A percentile compares a stretch with the other conserved stretches of the same genome.
These are phyloP conservation scores for Tephrocybe sp. DNA, from an alignment of 768 basidiomycete species.

Conservation along the genomic window DNA sequence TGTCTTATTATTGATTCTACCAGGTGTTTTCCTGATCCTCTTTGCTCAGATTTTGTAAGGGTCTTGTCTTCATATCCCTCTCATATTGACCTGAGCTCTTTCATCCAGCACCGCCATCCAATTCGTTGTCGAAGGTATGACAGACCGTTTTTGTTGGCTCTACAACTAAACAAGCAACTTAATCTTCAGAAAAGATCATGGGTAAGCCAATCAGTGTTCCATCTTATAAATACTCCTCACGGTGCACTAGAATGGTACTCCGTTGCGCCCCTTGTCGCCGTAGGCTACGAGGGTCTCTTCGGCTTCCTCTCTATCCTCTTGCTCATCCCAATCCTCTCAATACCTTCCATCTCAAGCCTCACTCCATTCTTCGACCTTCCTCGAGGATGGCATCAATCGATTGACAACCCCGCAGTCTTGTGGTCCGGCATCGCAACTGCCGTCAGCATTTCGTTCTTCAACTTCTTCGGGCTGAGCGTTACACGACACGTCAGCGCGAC, in stretches of 20 bases:
- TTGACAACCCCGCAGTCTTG: slow-evolving; percentile 69
- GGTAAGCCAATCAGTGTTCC: slow-evolving; percentile 23
- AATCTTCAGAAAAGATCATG: slow-evolving; percentile 80
- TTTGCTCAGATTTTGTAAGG: slow-evolving; percentile 95
- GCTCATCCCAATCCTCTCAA: slow-evolving; percentile 76
- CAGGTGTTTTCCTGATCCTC: slow-evolving; percentile 86
- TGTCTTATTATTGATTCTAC: slow-evolving; percentile 7
- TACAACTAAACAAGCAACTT: neutral
- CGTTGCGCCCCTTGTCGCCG: slow-evolving; percentile 86
- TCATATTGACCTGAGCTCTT: neutral
- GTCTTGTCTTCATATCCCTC: slow-evolving; percentile 12
- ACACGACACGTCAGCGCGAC: slow-evolving; percentile 91
- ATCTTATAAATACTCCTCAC: neutral
- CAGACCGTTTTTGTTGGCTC: slow-evolving; percentile 16
- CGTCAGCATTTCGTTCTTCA: slow-evolving; percentile 77
- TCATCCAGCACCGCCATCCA: slow-evolving; percentile 75
- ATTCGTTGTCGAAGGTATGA: slow-evolving; percentile 78
- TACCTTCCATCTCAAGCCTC: slow-evolving; percentile 60
- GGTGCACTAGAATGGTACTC: slow-evolving; percentile 61
- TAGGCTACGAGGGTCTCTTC: slow-evolving; percentile 93
- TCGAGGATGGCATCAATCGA: slow-evolving; percentile 86
- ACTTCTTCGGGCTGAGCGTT: slow-evolving; percentile 87
- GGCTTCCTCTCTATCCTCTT: slow-evolving; percentile 77
- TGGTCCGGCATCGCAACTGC: slow-evolving; percentile 69
- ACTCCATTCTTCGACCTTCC: slow-evolving; percentile 84